Evolutionary conservation across 176 grass and related monocot genomes (phyloP).

Genomic region (Ananas comosus): DNA sequence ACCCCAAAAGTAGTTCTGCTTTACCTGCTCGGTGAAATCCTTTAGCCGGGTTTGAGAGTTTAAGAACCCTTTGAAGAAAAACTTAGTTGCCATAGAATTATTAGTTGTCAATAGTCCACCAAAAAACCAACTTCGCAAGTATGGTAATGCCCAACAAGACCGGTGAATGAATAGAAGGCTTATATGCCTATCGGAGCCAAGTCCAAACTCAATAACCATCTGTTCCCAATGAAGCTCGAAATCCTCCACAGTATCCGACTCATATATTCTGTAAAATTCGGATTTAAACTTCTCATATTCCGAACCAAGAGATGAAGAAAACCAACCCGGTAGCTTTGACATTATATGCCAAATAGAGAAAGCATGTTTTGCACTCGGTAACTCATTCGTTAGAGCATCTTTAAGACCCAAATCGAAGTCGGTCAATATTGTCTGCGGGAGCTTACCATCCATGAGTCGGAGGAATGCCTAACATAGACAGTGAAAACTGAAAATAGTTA

Average conservation of each 20-base stretch:
- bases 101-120: slow-evolving; percentile 25
- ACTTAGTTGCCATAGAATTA: slow-evolving; percentile 22
- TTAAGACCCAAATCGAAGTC: slow-evolving; percentile 29
- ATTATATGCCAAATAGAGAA: slow-evolving; percentile 31
- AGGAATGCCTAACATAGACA: slow-evolving; percentile 34
- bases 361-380: slow-evolving; percentile 39
- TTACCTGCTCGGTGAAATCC: slow-evolving; percentile 49
- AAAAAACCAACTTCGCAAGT: slow-evolving; percentile 39
- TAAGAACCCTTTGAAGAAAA: slow-evolving; percentile 38
- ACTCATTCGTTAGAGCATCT: slow-evolving; percentile 17
- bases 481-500: background rate
- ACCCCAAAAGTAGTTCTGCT: background rate
- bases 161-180: slow-evolving; percentile 23
- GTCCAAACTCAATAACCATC: slow-evolving; percentile 39
- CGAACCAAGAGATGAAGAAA: slow-evolving; percentile 29
- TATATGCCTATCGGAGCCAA: slow-evolving; percentile 34
- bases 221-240: slow-evolving; percentile 33
- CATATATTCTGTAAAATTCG: slow-evolving; percentile 32
- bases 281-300: slow-evolving; percentile 31
- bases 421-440: slow-evolving; percentile 40
- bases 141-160: slow-evolving; percentile 29
- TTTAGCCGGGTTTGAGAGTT: slow-evolving; percentile 33
- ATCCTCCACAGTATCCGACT: slow-evolving; percentile 23
- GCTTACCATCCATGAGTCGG: slow-evolving; percentile 33
- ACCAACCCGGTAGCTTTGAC: slow-evolving; percentile 31